Conservation (phyloP, 1,284 basidiomycete species). For the Tilletia walkeri region DNA sequence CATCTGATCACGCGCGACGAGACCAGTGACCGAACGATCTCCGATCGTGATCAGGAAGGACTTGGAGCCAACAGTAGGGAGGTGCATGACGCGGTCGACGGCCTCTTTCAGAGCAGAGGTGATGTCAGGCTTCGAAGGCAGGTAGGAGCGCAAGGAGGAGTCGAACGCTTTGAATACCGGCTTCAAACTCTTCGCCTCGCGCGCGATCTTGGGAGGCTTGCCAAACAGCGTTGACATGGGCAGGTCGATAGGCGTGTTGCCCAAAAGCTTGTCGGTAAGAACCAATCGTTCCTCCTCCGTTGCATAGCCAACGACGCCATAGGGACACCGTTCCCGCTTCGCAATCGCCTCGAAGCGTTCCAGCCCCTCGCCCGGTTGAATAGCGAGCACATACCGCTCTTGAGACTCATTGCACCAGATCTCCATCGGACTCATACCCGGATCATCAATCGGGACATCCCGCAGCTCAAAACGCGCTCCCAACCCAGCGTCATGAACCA, state of each 20-base stretch:
- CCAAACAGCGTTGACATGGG: conserved; percentile 96
- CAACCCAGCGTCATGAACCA: conserved; percentile 89
- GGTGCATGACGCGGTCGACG: conserved; percentile 76
- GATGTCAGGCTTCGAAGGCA: conserved; percentile 56
- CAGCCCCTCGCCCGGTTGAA: conserved; percentile 37
- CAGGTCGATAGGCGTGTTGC: conserved; percentile 77
- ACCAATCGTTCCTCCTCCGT: conserved; percentile 74
- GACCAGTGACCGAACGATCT: conserved; percentile 87
- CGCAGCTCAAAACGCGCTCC: conserved; percentile 94
- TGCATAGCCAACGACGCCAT: conserved; percentile 82
- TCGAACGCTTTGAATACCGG: conserved; percentile 69
- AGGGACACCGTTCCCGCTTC: conserved; percentile 85
- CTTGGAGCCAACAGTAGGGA: conserved; percentile 91
- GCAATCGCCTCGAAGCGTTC: conserved; percentile 72
- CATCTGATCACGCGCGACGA: conserved; percentile 97
- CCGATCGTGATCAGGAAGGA: conserved; percentile 98
- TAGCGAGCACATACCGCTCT: conserved; percentile 88
- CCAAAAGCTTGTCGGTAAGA: conserved; percentile 82
- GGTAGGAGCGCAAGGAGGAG: conserved; percentile 67
- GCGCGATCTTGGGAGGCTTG: conserved; percentile 89
- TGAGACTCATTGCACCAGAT: conserved; percentile 99
- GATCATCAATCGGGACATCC: conserved; percentile 86
- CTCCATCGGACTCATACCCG: conserved; percentile 96
- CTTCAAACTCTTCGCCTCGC: conserved; percentile 66
- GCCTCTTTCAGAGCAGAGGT: conserved; percentile 62